A percentile compares a stretch with the other conserved stretches of the same genome.
Conservation (phyloP, 1,139 yeast species). For the Blastobotrys serpentis region DNA sequence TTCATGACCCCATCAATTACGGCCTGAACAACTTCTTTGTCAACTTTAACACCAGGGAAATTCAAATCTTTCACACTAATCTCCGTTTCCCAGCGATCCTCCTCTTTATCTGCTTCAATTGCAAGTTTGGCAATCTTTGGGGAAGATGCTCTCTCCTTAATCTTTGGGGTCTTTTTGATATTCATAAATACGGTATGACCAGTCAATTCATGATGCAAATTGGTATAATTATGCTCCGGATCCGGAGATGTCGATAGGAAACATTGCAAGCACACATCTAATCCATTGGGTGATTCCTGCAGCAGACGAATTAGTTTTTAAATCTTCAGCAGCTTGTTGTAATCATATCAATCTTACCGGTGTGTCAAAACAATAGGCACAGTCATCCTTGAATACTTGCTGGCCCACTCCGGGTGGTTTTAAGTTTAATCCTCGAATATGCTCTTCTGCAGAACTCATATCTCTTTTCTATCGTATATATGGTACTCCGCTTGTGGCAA, state of each 20-base stretch:
- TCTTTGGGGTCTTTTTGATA: conserved; percentile 51
- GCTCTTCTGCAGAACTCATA: conserved; percentile 20
- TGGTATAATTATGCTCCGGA: conserved; percentile 53
- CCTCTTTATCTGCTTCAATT: conserved; percentile 65
- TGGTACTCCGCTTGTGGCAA: conserved; percentile 3
- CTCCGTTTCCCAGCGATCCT: conserved; percentile 59
- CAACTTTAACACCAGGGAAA: conserved; percentile 22
- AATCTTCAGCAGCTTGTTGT: not conserved
- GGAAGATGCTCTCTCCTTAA: conserved; percentile 22
- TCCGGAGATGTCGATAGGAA: conserved; percentile 61
- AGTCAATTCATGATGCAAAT: conserved; percentile 50
- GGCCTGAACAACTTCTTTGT: conserved; percentile 21
- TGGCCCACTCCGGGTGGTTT: conserved; percentile 27
- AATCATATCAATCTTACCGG: conserved; percentile 38
- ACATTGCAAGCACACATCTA: conserved; percentile 71
- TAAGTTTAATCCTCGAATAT: conserved; percentile 21
- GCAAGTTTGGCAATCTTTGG: conserved; percentile 71
- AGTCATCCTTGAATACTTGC: conserved; percentile 72
- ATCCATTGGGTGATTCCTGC: conserved; percentile 54
- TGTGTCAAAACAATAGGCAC: conserved; percentile 76
- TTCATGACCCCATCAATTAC: conserved; percentile 52
- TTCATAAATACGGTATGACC: conserved; percentile 59
- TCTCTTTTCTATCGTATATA: not conserved
- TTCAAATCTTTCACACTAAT: conserved; percentile 48
- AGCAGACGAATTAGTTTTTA: not conserved